A percentile compares a stretch with the other conserved stretches of the same genome.
Evolutionary conservation across 1,284 basidiomycete genomes (phyloP).

Genomic region (Naganishia liquefaciens): DNA sequence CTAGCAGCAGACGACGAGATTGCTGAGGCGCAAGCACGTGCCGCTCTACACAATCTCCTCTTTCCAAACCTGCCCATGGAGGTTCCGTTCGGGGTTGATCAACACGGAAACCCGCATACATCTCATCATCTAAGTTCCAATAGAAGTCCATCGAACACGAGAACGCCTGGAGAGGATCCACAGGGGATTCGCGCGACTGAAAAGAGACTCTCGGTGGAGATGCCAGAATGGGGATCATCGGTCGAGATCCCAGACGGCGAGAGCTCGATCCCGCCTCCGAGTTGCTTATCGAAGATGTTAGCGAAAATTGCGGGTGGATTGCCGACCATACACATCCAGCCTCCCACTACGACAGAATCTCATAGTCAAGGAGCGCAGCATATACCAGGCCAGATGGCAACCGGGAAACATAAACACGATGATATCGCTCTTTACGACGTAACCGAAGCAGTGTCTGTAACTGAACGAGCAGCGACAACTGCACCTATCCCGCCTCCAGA

Average conservation of each 20-base stretch:
- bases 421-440: not conserved
- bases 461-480: not conserved
- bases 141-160: not conserved
- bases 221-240: constrained; percentile 45
- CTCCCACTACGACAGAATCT: constrained; percentile 44
- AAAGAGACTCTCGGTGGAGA: constrained; percentile 1
- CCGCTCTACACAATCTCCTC: constrained; percentile 32
- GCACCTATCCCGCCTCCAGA: not conserved
- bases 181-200: not conserved
- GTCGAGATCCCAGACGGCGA: constrained; percentile 43
- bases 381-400: not conserved
- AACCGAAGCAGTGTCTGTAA: not conserved
- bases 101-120: constrained; percentile 24
- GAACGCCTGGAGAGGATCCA: not conserved
- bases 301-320: not conserved
- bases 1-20: constrained; percentile 23
- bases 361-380: constrained; percentile 33
- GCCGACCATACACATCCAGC: constrained; percentile 47
- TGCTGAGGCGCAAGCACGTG: constrained; percentile 30
- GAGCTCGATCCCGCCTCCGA: constrained; percentile 36
- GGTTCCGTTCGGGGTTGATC: constrained; percentile 23
- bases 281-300: not conserved
- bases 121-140: constrained; percentile 15
- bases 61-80: constrained; percentile 34
- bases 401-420: not conserved